Evolutionary conservation across 352 stramenopile species (phyloP).

Genomic region (Phytopythium ostracodes): DNA sequence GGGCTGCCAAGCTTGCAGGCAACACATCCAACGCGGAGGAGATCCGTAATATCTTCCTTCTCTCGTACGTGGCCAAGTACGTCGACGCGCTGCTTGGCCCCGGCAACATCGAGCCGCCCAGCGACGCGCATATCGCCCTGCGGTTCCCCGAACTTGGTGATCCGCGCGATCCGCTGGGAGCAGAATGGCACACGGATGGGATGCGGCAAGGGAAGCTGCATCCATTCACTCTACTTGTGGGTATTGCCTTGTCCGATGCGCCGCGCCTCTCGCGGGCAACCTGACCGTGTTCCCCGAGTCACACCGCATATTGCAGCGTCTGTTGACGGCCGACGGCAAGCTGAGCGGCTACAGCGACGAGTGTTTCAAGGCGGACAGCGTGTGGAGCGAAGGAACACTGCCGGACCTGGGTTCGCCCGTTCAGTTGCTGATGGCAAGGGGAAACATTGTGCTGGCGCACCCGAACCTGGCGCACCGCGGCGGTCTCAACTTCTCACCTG

Average conservation of each 20-base stretch:
- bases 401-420: conserved; percentile 58
- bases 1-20: conserved; percentile 57
- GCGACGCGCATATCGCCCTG: conserved; percentile 65
- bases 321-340: conserved; percentile 47
- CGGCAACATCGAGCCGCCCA: conserved; percentile 38
- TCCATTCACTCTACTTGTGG: conserved; percentile 62
- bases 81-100: conserved; percentile 56
- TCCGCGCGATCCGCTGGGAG: conserved; percentile 52
- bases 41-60: conserved; percentile 54
- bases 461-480: conserved; percentile 70
- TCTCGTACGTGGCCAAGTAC: conserved; percentile 46
- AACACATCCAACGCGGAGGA: conserved; percentile 68
- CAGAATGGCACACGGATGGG: conserved; percentile 81
- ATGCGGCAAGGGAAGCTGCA: conserved; percentile 73
- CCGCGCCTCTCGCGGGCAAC: conserved; percentile 56
- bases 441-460: conserved; percentile 71
- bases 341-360: conserved; percentile 49
- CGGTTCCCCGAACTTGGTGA: conserved; percentile 69
- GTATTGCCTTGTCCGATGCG: conserved; percentile 72
- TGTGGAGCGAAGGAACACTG: conserved; percentile 74
- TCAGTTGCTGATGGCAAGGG: conserved; percentile 47
- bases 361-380: conserved; percentile 61
- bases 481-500: conserved; percentile 75
- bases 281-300: conserved; percentile 73
- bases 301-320: conserved; percentile 42